These are phyloP conservation scores for Epichloe sibirici DNA, from an alignment of 2,329 filamentous ascomycete species.

Conservation along the genomic window DNA sequence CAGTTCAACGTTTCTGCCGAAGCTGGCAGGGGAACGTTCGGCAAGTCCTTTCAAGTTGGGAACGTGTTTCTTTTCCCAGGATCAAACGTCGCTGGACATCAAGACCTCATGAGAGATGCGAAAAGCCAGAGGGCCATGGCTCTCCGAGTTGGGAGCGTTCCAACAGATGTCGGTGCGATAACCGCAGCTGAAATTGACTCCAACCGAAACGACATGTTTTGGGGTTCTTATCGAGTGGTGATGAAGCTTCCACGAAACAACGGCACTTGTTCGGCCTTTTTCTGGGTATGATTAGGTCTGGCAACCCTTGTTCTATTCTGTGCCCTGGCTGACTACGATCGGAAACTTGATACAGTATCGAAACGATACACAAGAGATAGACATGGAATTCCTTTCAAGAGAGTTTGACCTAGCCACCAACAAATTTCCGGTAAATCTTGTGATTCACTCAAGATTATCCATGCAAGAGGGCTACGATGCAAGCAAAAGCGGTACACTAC, in stretches of 20 bases:
- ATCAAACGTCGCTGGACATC: slow-evolving; percentile 14
- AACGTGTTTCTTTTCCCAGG: slow-evolving; percentile 47
- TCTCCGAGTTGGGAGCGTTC: slow-evolving; percentile 42
- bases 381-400: slow-evolving; percentile 64
- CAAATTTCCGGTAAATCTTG: slow-evolving; percentile 55
- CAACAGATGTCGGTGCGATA: slow-evolving; percentile 37
- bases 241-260: slow-evolving; percentile 49
- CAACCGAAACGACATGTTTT: slow-evolving; percentile 48
- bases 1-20: slow-evolving; percentile 51
- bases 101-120: slow-evolving; percentile 17
- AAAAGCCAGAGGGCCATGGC: slow-evolving; percentile 29
- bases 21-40: slow-evolving; percentile 49
- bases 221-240: slow-evolving; percentile 55
- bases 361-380: slow-evolving; percentile 70
- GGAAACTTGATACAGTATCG: slow-evolving; percentile 41
- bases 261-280: slow-evolving; percentile 69
- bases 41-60: slow-evolving; percentile 45
- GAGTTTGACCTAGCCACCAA: slow-evolving; percentile 42
- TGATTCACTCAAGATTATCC: slow-evolving; percentile 57
- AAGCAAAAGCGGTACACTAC: slow-evolving; percentile 43
- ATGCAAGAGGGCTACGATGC: slow-evolving; percentile 50
- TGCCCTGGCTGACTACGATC: neutral
- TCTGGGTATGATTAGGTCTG: slow-evolving; percentile 44
- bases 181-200: slow-evolving; percentile 53
- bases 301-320: neutral